Evolutionary conservation across 306 rosid genomes (phyloP), one percentile per base, ranked within the genome.

Genomic region (Trifolium repens): DNA sequence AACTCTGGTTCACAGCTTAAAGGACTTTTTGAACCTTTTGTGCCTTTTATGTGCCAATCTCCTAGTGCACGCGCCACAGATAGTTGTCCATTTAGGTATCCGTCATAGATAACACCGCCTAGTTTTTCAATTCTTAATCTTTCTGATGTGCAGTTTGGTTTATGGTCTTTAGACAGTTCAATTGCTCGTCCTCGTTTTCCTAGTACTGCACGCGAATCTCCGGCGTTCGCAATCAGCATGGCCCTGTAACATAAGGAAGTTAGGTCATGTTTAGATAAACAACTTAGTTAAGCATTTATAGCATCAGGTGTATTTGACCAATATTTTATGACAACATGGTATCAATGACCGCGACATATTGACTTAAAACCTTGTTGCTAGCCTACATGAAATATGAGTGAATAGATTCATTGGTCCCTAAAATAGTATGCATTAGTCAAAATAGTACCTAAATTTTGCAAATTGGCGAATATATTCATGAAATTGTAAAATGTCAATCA

Each of bases 61-160:
- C 93, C 93, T 12, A 89, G 87, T 40, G 89, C 93, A 6, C 93
- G 87, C 0, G 91, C 93, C 40, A 89, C 93, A 0, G 93, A 89
- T 64, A 89, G 73, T 49, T 89, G 93, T 55, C 91, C 93, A 39
- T 89, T 89, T 39, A 89, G 89, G 82, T 89, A 89, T 34, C 93
- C 91, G 11, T 89, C 93, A 61, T 89, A 85, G 46, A 89, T 89
- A 12, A 87, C 88, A 65, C 93, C 93, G 1, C 93, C 93, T 4
- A 89, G 80, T 76, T 87, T 87, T 79, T 89, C 93, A 59, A 89
- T 89, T 89, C 93, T 89, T 75, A 87, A 14, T 81, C 84, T 87
- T 72, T 89, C 93, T 2, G 88, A 85, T 10, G 93, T 85, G 81
- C 91, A 87, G 16, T 87, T 87, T 61, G 93, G 93, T 82, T 89